Conservation (phyloP, 176 grass and related monocot species). For the Eremochloa ophiuroides region DNA sequence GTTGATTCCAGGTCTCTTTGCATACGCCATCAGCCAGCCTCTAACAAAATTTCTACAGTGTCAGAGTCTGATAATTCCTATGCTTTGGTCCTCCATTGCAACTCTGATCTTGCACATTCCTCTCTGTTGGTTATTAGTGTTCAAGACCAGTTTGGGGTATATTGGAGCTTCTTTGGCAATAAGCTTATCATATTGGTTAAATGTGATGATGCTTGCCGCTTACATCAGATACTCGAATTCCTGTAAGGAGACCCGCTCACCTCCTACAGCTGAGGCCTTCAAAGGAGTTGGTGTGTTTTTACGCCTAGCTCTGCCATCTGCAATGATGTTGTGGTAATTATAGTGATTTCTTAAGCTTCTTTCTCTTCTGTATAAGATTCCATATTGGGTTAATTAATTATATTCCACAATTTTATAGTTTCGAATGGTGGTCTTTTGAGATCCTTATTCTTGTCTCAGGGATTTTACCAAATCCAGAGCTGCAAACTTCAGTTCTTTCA, state of each 20-base stretch:
- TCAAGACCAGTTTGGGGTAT: conserved; percentile 58
- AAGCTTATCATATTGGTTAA: conserved; percentile 79
- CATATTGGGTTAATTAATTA: conserved; percentile 16
- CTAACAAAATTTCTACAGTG: conserved; percentile 79
- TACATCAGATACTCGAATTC: conserved; percentile 59
- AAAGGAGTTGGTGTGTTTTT: conserved; percentile 60
- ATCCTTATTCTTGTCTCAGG: conserved; percentile 81
- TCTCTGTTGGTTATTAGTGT: conserved; percentile 75
- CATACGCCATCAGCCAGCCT: conserved; percentile 60
- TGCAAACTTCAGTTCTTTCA: conserved; percentile 86
- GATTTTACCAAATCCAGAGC: conserved; percentile 68
- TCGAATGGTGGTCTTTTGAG: conserved; percentile 98
- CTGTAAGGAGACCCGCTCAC: conserved; percentile 48
- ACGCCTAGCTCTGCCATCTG: conserved; percentile 71
- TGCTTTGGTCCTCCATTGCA: conserved; percentile 46
- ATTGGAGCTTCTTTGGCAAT: conserved; percentile 75
- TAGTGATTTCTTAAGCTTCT: background rate
- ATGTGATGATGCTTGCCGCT: conserved; percentile 55
- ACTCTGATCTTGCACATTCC: conserved; percentile 73
- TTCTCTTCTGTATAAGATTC: background rate
- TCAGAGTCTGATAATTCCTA: conserved; percentile 73
- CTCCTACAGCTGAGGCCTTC: conserved; percentile 54
- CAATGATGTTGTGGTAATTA: conserved; percentile 86
- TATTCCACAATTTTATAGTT: conserved; percentile 35
- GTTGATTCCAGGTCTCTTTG: conserved; percentile 80